Conservation (phyloP, 1,284 basidiomycete genomes). For the Marasmius oreades region DNA sequence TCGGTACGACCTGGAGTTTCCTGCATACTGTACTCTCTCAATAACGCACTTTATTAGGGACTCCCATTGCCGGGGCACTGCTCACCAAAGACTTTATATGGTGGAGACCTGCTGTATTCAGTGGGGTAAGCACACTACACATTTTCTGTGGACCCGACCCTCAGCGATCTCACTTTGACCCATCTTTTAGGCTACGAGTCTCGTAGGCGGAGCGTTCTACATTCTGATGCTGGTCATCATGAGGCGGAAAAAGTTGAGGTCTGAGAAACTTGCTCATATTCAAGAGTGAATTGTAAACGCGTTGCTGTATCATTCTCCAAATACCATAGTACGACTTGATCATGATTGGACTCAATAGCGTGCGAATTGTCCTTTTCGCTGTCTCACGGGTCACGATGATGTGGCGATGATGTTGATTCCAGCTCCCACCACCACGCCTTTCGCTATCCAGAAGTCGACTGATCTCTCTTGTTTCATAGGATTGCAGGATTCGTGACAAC, state of each 20-base stretch:
- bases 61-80: constrained; percentile 16
- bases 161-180: no score
- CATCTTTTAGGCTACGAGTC: background rate
- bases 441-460: no score
- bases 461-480: no score
- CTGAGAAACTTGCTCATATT: background rate
- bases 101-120: constrained; percentile 21
- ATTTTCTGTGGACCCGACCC: background rate
- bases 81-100: constrained; percentile 14
- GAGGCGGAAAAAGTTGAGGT: background rate
- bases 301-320: no score
- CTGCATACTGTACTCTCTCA: no score
- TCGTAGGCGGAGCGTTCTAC: background rate
- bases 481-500: no score
- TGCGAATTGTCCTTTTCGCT: no score
- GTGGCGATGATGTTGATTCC: no score
- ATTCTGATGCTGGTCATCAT: background rate
- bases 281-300: background rate
- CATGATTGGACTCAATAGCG: no score
- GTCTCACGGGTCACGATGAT: no score
- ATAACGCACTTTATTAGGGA: background rate
- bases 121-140: constrained; percentile 19
- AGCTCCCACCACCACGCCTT: no score
- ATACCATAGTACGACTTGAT: no score
- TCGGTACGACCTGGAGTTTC: background rate